A percentile compares a stretch with the other conserved stretches of the same genome.
Conservation (phyloP, 169 alveolate genomes). For the Eimeria brunetti region DNA sequence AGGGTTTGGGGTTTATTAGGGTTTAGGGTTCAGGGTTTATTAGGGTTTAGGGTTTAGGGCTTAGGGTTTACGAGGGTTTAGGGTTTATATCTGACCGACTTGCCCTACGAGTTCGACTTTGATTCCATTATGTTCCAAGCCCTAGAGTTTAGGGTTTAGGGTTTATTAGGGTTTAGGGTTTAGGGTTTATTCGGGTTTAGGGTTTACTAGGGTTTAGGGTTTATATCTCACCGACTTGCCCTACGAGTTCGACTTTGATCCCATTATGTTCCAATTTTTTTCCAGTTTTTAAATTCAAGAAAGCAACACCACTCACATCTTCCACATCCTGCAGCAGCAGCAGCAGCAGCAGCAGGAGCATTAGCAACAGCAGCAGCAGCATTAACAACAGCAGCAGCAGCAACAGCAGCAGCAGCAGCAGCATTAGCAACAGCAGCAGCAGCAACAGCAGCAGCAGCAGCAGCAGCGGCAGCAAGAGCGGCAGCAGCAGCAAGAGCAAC, state of each 20-base stretch:
- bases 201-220: conserved; percentile 25
- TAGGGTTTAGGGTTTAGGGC: not conserved
- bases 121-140: conserved; percentile 98
- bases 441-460: not conserved
- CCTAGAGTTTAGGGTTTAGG: conserved; percentile 95
- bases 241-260: conserved; percentile 97
- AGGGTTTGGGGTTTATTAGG: too few relatives aligned
- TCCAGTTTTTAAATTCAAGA: conserved; percentile 93
- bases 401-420: not conserved
- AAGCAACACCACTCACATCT: conserved; percentile 95
- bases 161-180: conserved; percentile 79
- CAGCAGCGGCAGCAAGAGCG: not conserved
- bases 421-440: not conserved
- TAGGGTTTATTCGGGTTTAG: too few relatives aligned
- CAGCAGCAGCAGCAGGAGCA: conserved; percentile 15
- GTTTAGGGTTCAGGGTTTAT: too few relatives aligned
- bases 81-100: conserved; percentile 90
- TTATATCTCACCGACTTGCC: conserved; percentile 93
- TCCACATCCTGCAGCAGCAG: conserved; percentile 89
- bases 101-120: conserved; percentile 98
- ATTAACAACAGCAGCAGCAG: not conserved
- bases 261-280: conserved; percentile 99
- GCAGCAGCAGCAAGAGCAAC: conserved; percentile 6
- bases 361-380: not conserved
- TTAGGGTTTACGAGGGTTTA: too few relatives aligned